Percentiles rank a stretch among this genome's conserved stretches.
Evolutionary conservation across 148 eudicot genomes (phyloP).

Genomic region (Rhododendron simsii): DNA sequence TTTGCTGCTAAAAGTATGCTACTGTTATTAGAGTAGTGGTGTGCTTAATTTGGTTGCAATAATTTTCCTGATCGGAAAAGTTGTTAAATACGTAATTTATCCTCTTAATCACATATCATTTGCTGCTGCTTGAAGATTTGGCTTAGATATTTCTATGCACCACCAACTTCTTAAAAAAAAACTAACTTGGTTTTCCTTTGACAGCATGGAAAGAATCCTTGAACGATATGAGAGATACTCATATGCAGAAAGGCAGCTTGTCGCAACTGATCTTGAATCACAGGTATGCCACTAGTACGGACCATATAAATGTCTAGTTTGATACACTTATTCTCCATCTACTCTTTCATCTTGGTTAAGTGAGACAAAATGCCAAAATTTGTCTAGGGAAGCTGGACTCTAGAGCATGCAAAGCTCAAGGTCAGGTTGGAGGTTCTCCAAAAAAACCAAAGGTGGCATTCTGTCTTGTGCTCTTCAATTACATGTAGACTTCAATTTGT

Average conservation of each 20-base stretch:
- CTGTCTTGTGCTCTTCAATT: not conserved
- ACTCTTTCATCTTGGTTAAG: not conserved
- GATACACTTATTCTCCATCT: not conserved
- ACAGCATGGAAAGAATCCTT: conserved; percentile 26
- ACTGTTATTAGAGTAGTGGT: not conserved
- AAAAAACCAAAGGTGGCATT: conserved; percentile 47
- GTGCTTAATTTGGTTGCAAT: not conserved
- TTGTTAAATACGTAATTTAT: not conserved
- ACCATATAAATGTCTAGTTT: not conserved
- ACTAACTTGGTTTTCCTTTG: not conserved
- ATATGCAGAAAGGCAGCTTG: conserved; percentile 19
- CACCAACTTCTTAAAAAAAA: not conserved
- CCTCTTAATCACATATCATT: not conserved
- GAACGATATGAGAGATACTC: conserved; percentile 20
- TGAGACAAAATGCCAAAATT: not conserved
- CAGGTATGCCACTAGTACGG: conserved; percentile 8
- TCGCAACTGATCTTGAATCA: conserved; percentile 13
- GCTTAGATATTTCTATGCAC: not conserved
- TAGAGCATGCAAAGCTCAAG: conserved; percentile 83
- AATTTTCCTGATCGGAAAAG: not conserved
- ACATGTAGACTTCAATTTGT: not conserved
- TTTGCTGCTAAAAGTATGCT: not conserved
- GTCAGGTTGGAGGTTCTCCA: conserved; percentile 71
- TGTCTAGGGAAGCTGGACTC: conserved; percentile 60
- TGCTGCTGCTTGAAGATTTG: not conserved